Conservation (phyloP, 768 basidiomycete genomes). For the Mycena epipterygia region DNA sequence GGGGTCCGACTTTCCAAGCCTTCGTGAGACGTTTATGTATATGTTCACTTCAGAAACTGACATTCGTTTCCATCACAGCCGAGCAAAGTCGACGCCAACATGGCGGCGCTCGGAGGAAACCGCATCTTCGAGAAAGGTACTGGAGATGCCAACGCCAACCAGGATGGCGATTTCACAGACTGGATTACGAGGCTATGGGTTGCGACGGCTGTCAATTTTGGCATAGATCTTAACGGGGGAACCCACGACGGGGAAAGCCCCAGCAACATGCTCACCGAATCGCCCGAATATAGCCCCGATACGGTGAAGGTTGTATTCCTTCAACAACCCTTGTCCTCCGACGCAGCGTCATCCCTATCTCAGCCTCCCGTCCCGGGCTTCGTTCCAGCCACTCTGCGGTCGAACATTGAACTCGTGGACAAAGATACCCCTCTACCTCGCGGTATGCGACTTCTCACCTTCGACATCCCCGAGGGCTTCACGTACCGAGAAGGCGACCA, state of each 20-base stretch:
- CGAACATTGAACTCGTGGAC: conserved; percentile 28
- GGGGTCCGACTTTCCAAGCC: conserved; percentile 30
- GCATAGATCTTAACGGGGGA: conserved; percentile 17
- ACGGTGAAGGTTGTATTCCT: conserved; percentile 26
- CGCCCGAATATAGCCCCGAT: conserved; percentile 6
- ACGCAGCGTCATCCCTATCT: background rate
- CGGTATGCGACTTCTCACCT: conserved; percentile 25
- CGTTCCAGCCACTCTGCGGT: conserved; percentile 8
- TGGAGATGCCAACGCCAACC: conserved; percentile 31
- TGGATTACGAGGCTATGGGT: conserved; percentile 30
- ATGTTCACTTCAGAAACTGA: background rate
- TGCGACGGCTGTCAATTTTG: conserved; percentile 30
- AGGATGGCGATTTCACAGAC: conserved; percentile 31
- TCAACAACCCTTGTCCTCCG: background rate
- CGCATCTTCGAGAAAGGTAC: conserved; percentile 34
- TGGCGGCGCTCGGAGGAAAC: conserved; percentile 30
- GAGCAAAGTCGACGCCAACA: conserved; percentile 31
- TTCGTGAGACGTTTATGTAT: conserved; percentile 12
- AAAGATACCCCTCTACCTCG: conserved; percentile 24
- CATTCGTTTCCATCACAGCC: conserved; percentile 9
- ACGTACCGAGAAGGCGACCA: conserved; percentile 24
- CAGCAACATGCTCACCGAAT: conserved; percentile 12
- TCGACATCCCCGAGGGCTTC: background rate
- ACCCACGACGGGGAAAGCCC: background rate
- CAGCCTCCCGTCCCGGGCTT: conserved; percentile 23